Conservation (phyloP, 345 rosid species). For the Euphorbia tirucalli region DNA sequence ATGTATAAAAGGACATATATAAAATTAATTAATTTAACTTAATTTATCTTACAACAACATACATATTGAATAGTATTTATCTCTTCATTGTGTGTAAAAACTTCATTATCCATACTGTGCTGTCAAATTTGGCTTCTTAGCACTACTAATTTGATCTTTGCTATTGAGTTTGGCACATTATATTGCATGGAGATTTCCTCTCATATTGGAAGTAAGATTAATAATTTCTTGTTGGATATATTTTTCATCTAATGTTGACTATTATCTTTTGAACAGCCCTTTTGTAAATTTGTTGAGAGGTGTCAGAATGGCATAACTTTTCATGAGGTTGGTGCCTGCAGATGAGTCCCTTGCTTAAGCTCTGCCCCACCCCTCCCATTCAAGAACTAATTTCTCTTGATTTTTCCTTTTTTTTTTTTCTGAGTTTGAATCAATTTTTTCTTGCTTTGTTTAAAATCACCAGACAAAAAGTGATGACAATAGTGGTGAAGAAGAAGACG, state of each 20-base stretch:
- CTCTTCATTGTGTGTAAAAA: not conserved
- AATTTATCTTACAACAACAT: too few species aligned
- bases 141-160: not conserved
- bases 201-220: not conserved
- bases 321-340: constrained; percentile 16
- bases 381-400: not conserved
- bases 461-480: not conserved
- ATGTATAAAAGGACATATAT: too few species aligned
- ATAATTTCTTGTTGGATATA: not conserved
- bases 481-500: not conserved
- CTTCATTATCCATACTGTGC: not conserved
- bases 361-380: not conserved
- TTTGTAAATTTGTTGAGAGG: constrained; percentile 13
- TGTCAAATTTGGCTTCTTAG: not conserved
- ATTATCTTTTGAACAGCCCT: constrained; percentile 20
- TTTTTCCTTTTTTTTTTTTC: not conserved
- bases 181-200: not conserved
- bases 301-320: not conserved
- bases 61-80: too few species aligned
- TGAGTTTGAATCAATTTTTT: not conserved
- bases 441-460: constrained; percentile 10
- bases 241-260: not conserved
- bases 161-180: not conserved
- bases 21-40: too few species aligned
- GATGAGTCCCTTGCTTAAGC: constrained; percentile 1